Conservation (phyloP, 768 basidiomycete species). For the Boletus sp. region DNA sequence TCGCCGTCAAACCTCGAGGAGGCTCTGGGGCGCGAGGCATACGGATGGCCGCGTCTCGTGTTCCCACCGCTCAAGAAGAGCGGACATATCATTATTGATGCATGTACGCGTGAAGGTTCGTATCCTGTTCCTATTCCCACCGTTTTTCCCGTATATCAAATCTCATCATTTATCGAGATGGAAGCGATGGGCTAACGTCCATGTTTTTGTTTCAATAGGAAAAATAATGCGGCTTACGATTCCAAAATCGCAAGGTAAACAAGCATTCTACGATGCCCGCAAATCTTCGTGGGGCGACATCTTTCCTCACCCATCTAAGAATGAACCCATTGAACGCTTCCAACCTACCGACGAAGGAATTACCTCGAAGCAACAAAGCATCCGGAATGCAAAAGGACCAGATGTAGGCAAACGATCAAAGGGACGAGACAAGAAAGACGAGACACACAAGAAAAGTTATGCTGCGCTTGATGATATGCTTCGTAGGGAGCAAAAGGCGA, state of each 20-base stretch:
- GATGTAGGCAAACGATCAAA: constrained; percentile 55
- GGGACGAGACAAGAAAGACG: constrained; percentile 25
- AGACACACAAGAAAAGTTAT: constrained; percentile 21
- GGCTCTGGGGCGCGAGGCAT: constrained; percentile 69
- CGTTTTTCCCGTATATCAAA: neutral
- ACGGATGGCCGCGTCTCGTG: constrained; percentile 85
- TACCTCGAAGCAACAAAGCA: constrained; percentile 27
- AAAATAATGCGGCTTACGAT: constrained; percentile 90
- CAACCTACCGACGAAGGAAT: constrained; percentile 33
- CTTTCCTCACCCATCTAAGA: constrained; percentile 89
- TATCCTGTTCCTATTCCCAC: constrained; percentile 7
- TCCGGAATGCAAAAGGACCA: constrained; percentile 37
- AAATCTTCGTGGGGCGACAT: constrained; percentile 94
- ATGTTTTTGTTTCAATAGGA: constrained; percentile 42
- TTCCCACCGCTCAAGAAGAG: constrained; percentile 89
- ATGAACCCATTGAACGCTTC: constrained; percentile 62
- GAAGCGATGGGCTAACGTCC: neutral
- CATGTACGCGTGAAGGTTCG: constrained; percentile 77
- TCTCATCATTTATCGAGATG: constrained; percentile 2
- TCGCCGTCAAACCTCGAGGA: constrained; percentile 42
- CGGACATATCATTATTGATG: constrained; percentile 89
- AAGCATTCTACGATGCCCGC: constrained; percentile 90
- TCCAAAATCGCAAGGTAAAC: constrained; percentile 93
- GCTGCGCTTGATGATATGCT: constrained; percentile 34
- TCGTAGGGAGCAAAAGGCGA: constrained; percentile 37